phyloP scores from a whole-genome alignment of 2,329 filamentous ascomycete species.

The Westerdykella sp. region DNA sequence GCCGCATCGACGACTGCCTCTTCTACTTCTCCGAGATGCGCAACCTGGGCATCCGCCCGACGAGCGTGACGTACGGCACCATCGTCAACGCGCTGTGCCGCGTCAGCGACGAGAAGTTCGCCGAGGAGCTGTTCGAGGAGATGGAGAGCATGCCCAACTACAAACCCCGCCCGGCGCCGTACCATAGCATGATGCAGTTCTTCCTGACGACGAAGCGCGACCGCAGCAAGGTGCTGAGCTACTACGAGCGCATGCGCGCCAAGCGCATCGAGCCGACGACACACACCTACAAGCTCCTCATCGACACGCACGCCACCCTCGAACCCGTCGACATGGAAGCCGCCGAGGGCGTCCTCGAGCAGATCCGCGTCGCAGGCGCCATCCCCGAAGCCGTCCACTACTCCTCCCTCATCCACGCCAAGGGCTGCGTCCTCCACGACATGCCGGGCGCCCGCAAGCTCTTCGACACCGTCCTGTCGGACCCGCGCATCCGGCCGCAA shows the following conservation, averaged over 20 bases:
- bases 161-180: conserved; percentile 92
- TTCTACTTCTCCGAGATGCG: conserved; percentile 99
- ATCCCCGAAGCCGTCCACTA: conserved; percentile 90
- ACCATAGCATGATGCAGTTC: conserved; percentile 99
- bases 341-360: conserved; percentile 74
- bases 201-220: conserved; percentile 97
- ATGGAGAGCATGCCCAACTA: conserved; percentile 99
- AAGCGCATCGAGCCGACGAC: conserved; percentile 84
- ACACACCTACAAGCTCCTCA: conserved; percentile 95
- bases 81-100: conserved; percentile 97
- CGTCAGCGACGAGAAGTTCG: conserved; percentile 95
- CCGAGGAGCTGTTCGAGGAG: conserved; percentile 95
- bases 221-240: conserved; percentile 84
- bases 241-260: conserved; percentile 89
- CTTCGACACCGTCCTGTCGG: conserved; percentile 73
- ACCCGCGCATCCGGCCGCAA: conserved; percentile 62
- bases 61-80: conserved; percentile 95
- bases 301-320: conserved; percentile 90
- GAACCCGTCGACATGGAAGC: conserved; percentile 86
- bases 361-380: conserved; percentile 68
- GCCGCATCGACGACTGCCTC: conserved; percentile 94
- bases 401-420: conserved; percentile 89
- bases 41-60: conserved; percentile 82
- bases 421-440: conserved; percentile 89
- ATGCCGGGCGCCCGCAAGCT: conserved; percentile 73